Conservation (phyloP, 73 alveolate species). For the Paraurostyla sp. region DNA sequence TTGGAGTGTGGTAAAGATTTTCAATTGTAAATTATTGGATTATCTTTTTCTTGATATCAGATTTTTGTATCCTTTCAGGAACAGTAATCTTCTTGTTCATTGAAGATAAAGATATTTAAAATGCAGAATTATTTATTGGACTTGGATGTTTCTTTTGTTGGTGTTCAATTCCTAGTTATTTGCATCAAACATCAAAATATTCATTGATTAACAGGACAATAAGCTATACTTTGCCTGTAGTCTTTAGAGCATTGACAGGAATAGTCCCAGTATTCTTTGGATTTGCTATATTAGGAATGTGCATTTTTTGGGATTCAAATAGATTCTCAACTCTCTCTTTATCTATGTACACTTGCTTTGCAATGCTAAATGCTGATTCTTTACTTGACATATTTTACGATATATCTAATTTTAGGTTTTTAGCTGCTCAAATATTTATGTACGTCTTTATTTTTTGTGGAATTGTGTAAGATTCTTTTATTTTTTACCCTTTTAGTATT, state of each 20-base stretch:
- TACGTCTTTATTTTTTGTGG: neutral
- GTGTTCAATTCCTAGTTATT: slow-evolving; percentile 79
- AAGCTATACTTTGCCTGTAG: slow-evolving; percentile 70
- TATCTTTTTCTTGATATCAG: slow-evolving; percentile 75
- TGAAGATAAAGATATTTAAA: slow-evolving; percentile 65
- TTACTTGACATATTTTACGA: slow-evolving; percentile 70
- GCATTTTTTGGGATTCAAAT: slow-evolving; percentile 89
- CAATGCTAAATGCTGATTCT: slow-evolving; percentile 88
- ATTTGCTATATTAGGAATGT: slow-evolving; percentile 88
- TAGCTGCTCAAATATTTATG: neutral
- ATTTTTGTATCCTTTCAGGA: slow-evolving; percentile 82
- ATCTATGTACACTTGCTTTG: slow-evolving; percentile 75
- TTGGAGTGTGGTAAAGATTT: slow-evolving; percentile 56
- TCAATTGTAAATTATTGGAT: slow-evolving; percentile 86
- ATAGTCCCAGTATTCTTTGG: slow-evolving; percentile 89
- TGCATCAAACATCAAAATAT: slow-evolving; percentile 72
- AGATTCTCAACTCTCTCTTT: slow-evolving; percentile 76
- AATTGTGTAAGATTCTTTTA: neutral
- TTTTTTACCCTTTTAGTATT: neutral
- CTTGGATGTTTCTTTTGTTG: slow-evolving; percentile 87
- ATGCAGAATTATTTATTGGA: slow-evolving; percentile 82
- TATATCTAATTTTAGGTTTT: neutral
- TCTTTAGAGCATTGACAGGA: slow-evolving; percentile 78
- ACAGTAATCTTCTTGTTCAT: slow-evolving; percentile 62
- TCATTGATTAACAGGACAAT: slow-evolving; percentile 78